Evolutionary conservation across 805 yeast species (phyloP).

Genomic region (Cyberlindnera mrakii): DNA sequence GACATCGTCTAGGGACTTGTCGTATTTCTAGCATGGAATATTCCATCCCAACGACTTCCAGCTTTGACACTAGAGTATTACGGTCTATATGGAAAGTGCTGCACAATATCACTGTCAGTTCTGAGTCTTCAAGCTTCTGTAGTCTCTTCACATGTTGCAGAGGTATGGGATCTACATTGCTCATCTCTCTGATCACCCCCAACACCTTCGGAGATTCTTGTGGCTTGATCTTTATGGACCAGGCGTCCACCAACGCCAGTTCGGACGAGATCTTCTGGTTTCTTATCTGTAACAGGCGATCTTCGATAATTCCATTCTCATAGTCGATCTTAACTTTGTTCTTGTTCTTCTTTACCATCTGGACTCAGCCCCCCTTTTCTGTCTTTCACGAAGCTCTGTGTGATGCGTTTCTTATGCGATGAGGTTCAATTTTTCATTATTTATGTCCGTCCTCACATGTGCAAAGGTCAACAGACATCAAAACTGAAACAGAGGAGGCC

Average conservation of each 20-base stretch:
- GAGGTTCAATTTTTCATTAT: too few species aligned
- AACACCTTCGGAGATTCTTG: conserved; percentile 22
- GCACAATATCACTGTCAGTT: conserved; percentile 41
- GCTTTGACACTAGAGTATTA: conserved; percentile 17
- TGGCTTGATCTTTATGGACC: conserved; percentile 44
- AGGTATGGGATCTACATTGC: conserved; percentile 21
- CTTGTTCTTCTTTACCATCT: conserved; percentile 31
- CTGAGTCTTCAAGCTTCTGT: conserved; percentile 26
- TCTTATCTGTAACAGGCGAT: conserved; percentile 40
- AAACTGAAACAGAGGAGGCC: too few species aligned
- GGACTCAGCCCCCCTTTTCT: neutral
- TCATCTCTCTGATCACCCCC: conserved; percentile 21
- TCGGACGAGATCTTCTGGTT: conserved; percentile 16
- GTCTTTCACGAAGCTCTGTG: too few species aligned
- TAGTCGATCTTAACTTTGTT: conserved; percentile 38
- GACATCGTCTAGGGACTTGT: conserved; percentile 55
- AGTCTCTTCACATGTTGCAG: conserved; percentile 51
- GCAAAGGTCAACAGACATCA: too few species aligned
- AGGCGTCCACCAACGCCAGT: conserved; percentile 31
- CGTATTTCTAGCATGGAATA: conserved; percentile 19
- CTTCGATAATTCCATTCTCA: conserved; percentile 38
- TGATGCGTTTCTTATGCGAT: too few species aligned
- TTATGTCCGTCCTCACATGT: too few species aligned
- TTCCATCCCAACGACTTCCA: conserved; percentile 13
- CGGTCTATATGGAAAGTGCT: conserved; percentile 26